Conservation (phyloP, 495 filamentous ascomycete species). For the Aspergillus coremiiformis region DNA sequence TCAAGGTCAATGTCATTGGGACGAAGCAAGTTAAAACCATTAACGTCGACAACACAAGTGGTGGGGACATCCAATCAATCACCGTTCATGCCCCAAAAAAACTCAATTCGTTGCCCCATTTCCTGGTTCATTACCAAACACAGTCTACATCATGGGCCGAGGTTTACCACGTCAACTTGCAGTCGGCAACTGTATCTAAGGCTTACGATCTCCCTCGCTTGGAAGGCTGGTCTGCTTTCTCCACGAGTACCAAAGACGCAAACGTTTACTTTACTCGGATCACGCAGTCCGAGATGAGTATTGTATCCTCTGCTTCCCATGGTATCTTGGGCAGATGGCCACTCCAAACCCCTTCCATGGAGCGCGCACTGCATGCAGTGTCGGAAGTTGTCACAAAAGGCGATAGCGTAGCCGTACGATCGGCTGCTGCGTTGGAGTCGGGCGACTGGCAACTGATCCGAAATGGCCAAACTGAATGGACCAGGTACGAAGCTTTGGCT, state of each 20-base stretch:
- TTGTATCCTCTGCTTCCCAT: constrained; percentile 72
- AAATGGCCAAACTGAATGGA: constrained; percentile 76
- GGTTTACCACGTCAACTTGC: constrained; percentile 73
- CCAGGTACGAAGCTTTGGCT: constrained; percentile 70
- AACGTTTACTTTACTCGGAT: constrained; percentile 85
- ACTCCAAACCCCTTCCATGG: constrained; percentile 34
- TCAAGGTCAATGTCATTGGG: constrained; percentile 78
- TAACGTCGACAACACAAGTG: constrained; percentile 43
- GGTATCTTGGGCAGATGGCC: constrained; percentile 68
- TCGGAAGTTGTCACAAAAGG: constrained; percentile 73
- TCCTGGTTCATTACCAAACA: constrained; percentile 78
- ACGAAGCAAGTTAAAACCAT: constrained; percentile 53
- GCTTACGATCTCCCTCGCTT: constrained; percentile 68
- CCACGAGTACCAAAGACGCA: constrained; percentile 64
- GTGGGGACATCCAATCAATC: constrained; percentile 57
- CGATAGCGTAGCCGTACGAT: constrained; percentile 64
- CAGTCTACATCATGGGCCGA: constrained; percentile 67
- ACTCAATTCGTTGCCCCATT: constrained; percentile 63
- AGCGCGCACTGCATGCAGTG: constrained; percentile 54
- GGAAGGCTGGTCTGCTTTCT: constrained; percentile 63
- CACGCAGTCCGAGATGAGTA: constrained; percentile 59
- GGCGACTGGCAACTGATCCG: constrained; percentile 81
- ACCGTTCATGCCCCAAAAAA: constrained; percentile 65
- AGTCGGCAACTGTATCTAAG: constrained; percentile 55
- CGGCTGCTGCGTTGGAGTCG: constrained; percentile 58